phyloP scores from a whole-genome alignment of 768 basidiomycete genomes.

The Leucocoprinus leucothites region DNA sequence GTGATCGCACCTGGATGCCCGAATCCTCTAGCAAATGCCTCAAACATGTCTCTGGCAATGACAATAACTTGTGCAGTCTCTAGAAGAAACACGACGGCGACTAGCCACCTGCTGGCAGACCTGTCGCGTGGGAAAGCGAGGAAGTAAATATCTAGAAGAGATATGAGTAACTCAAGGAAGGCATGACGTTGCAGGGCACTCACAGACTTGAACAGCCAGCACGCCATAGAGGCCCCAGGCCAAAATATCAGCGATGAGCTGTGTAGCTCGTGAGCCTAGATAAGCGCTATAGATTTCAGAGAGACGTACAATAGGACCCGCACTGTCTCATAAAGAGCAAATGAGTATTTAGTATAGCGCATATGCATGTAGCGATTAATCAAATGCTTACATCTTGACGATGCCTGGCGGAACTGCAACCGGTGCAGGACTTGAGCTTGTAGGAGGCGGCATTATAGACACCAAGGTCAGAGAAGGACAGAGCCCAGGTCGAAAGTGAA shows the following conservation, averaged over 20 bases:
- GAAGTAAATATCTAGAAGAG: constrained; percentile 30
- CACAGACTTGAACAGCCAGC: constrained; percentile 28
- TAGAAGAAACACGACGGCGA: constrained; percentile 15
- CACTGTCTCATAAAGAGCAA: neutral
- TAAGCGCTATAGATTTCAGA: neutral
- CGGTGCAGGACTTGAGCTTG: too few species aligned
- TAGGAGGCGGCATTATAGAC: too few species aligned
- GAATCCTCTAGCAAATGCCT: constrained; percentile 17
- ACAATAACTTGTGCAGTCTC: constrained; percentile 20
- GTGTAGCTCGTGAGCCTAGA: neutral
- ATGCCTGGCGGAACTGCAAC: too few species aligned
- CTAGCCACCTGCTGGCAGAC: constrained; percentile 12
- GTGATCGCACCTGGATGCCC: constrained; percentile 15
- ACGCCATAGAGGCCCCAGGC: constrained; percentile 28
- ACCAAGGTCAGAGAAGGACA: too few species aligned
- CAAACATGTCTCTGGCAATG: constrained; percentile 17
- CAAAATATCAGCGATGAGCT: constrained; percentile 28
- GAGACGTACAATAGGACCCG: neutral
- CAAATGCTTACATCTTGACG: too few species aligned
- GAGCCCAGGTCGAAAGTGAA: too few species aligned
- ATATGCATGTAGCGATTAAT: neutral
- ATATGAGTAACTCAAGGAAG: neutral
- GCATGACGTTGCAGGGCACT: neutral
- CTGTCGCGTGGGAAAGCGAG: constrained; percentile 29
- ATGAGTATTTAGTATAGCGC: neutral